Conservation (phyloP, 345 rosid species). For the Citrus maxima region DNA sequence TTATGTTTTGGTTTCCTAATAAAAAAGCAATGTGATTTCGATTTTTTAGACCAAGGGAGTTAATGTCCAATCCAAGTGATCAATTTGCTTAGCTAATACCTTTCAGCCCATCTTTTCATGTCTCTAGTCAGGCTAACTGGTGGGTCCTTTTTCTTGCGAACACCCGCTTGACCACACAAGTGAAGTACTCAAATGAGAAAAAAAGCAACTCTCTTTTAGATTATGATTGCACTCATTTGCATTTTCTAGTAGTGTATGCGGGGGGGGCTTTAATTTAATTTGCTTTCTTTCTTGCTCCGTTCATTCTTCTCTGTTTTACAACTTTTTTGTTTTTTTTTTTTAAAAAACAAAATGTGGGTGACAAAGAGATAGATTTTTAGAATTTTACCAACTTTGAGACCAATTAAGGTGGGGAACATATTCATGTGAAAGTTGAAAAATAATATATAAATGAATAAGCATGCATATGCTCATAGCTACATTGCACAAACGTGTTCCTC, state of each 20-base stretch:
- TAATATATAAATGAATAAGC: background rate
- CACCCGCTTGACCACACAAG: slow-evolving; percentile 53
- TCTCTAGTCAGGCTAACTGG: slow-evolving; percentile 28
- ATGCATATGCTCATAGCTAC: slow-evolving; percentile 30
- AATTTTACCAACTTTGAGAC: slow-evolving; percentile 27
- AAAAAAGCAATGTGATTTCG: slow-evolving; percentile 5
- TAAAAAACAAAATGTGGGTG: slow-evolving; percentile 6
- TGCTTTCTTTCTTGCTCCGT: slow-evolving; percentile 1
- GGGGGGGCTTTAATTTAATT: background rate
- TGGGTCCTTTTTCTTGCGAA: slow-evolving; percentile 37
- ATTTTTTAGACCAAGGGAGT: slow-evolving; percentile 19
- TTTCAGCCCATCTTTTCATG: slow-evolving; percentile 64
- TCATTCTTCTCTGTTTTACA: background rate
- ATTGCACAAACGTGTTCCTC: slow-evolving; percentile 41
- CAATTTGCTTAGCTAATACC: slow-evolving; percentile 38
- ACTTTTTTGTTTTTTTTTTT: background rate
- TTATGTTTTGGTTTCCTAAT: slow-evolving; percentile 1
- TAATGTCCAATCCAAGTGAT: slow-evolving; percentile 32
- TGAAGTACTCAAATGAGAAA: slow-evolving; percentile 13
- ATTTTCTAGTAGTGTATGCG: background rate
- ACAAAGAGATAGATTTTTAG: slow-evolving; percentile 22
- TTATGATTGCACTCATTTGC: slow-evolving; percentile 49
- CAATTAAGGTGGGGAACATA: slow-evolving; percentile 71
- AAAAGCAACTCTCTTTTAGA: slow-evolving; percentile 22
- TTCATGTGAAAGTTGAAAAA: slow-evolving; percentile 53